A percentile compares a stretch with the other conserved stretches of the same genome.
Evolutionary conservation across 2,329 filamentous ascomycete genomes (phyloP).

Genomic region (Colletotrichum sidae): DNA sequence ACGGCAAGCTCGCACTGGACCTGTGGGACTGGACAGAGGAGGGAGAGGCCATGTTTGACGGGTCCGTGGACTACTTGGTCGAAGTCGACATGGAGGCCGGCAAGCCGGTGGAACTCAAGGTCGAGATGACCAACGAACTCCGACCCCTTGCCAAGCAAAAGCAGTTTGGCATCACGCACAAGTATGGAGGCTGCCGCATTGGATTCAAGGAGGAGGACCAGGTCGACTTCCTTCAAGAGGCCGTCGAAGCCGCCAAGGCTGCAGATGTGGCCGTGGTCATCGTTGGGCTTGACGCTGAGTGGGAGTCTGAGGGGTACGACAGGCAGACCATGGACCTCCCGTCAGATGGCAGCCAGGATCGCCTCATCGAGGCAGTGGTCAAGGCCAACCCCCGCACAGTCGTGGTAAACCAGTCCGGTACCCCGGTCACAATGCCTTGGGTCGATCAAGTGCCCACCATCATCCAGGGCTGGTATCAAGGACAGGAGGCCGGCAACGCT

Average conservation of each 20-base stretch:
- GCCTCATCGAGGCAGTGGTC: constrained; percentile 71
- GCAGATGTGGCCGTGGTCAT: constrained; percentile 77
- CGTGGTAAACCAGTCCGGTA: constrained; percentile 77
- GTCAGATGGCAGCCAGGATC: constrained; percentile 68
- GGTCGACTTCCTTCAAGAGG: constrained; percentile 72
- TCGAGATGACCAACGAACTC: constrained; percentile 75
- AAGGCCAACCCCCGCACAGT: constrained; percentile 73
- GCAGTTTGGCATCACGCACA: constrained; percentile 67
- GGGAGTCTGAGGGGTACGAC: constrained; percentile 81
- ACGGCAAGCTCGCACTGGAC: constrained; percentile 70
- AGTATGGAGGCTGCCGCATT: constrained; percentile 77
- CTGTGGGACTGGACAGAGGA: constrained; percentile 78
- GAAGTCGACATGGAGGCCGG: constrained; percentile 69
- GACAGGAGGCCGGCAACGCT: constrained; percentile 77
- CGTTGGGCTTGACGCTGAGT: constrained; percentile 78
- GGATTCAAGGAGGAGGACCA: constrained; percentile 77
- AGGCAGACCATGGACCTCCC: constrained; percentile 80
- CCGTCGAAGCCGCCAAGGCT: constrained; percentile 69
- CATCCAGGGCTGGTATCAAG: constrained; percentile 80
- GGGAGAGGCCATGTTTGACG: constrained; percentile 78
- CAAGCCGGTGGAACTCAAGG: constrained; percentile 69
- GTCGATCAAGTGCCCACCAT: constrained; percentile 72
- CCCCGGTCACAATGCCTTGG: constrained; percentile 79
- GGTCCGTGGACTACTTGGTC: constrained; percentile 72
- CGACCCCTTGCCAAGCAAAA: constrained; percentile 71